Evolutionary conservation across 2,329 filamentous ascomycete species (phyloP).

Genomic region (Purpureocillium takamizusanense): DNA sequence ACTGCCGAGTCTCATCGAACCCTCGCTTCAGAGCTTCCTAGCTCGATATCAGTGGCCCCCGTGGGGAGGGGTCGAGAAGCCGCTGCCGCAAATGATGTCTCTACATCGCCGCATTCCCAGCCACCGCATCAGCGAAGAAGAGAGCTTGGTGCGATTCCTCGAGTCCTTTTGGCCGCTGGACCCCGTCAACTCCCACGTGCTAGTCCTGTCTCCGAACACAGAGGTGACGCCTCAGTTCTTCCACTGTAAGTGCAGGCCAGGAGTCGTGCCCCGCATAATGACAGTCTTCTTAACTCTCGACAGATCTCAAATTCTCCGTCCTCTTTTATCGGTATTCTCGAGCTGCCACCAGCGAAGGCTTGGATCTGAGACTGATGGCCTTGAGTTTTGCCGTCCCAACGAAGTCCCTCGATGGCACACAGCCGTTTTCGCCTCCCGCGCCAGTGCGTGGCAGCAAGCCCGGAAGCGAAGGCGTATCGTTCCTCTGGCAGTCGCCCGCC

Average conservation of each 20-base stretch:
- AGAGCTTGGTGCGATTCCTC: conserved; percentile 66
- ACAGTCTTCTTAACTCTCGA: conserved; percentile 9
- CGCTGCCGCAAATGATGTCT: conserved; percentile 47
- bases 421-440: conserved; percentile 40
- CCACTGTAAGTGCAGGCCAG: conserved; percentile 50
- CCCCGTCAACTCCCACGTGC: conserved; percentile 58
- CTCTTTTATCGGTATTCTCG: conserved; percentile 70
- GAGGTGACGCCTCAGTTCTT: conserved; percentile 77
- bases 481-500: conserved; percentile 79
- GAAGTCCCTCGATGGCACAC: conserved; percentile 50
- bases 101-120: conserved; percentile 65
- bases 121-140: conserved; percentile 51
- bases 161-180: conserved; percentile 80
- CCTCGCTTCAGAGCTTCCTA: conserved; percentile 53
- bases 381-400: conserved; percentile 71
- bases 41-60: conserved; percentile 61
- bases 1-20: conserved; percentile 62
- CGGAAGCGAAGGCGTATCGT: conserved; percentile 38
- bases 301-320: conserved; percentile 66
- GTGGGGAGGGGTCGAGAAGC: conserved; percentile 21
- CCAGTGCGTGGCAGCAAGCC: conserved; percentile 8
- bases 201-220: conserved; percentile 74
- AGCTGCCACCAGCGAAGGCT: conserved; percentile 28
- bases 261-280: not conserved
- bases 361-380: conserved; percentile 56